phyloP scores from a whole-genome alignment of 495 filamentous ascomycete species.

The Opeltia flavorubescens region DNA sequence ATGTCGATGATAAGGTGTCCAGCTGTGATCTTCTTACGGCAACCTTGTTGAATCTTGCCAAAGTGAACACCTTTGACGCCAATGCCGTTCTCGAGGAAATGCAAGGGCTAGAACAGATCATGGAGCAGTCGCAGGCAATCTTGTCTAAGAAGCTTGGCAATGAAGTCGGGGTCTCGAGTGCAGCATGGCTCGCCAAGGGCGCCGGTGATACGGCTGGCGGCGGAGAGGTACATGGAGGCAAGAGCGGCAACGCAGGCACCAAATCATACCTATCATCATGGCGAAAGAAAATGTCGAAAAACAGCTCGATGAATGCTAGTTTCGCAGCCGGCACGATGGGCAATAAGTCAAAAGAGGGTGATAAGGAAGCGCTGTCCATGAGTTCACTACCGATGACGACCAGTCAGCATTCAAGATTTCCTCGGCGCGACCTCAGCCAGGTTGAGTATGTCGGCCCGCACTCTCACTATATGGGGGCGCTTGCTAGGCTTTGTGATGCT shows the following conservation, averaged over 20 bases:
- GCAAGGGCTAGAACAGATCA: constrained; percentile 74
- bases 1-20: constrained; percentile 86
- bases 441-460: constrained; percentile 71
- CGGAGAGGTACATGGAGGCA: constrained; percentile 28
- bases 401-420: constrained; percentile 40
- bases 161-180: constrained; percentile 73
- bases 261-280: constrained; percentile 61
- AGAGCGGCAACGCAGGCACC: constrained; percentile 41
- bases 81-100: constrained; percentile 90
- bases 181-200: constrained; percentile 53
- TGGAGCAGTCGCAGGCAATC: constrained; percentile 68
- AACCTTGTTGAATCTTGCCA: constrained; percentile 66
- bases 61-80: constrained; percentile 76
- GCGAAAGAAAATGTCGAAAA: constrained; percentile 81
- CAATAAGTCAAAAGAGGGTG: constrained; percentile 29
- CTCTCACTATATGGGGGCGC: constrained; percentile 74
- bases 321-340: constrained; percentile 17
- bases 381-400: constrained; percentile 72
- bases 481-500: constrained; percentile 88
- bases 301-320: constrained; percentile 37
- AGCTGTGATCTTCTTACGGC: constrained; percentile 86
- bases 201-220: constrained; percentile 24
- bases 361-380: constrained; percentile 48
- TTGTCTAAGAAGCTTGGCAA: constrained; percentile 74
- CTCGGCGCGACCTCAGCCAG: constrained; percentile 53